phyloP scores from a whole-genome alignment of 2,329 filamentous ascomycete genomes.

The Pseudomassariella vexata region DNA sequence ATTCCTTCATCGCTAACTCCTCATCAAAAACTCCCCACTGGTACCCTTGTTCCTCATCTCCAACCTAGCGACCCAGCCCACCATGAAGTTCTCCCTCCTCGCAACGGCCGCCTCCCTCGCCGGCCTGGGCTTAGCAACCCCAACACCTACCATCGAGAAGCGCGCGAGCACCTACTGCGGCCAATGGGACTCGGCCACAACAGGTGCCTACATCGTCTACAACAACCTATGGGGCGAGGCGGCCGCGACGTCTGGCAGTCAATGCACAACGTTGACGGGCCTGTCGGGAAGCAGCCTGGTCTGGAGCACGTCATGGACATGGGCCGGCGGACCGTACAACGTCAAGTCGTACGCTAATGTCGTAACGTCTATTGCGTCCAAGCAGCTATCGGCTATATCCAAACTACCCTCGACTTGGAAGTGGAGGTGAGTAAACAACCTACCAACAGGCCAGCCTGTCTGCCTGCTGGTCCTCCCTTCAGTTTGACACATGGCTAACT shows the following conservation, averaged over 20 bases:
- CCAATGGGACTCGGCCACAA: conserved; percentile 28
- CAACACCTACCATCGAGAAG: conserved; percentile 25
- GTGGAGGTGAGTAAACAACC: conserved; percentile 34
- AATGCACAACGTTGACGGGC: conserved; percentile 35
- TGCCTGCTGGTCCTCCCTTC: no score
- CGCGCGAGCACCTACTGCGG: conserved; percentile 30
- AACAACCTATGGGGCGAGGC: conserved; percentile 45
- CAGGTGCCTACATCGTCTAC: conserved; percentile 41
- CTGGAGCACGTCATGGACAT: conserved; percentile 39
- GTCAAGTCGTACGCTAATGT: conserved; percentile 44
- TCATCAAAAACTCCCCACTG: no score
- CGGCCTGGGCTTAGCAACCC: conserved; percentile 14
- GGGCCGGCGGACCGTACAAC: conserved; percentile 30
- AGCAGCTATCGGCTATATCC: conserved; percentile 27
- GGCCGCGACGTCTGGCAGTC: conserved; percentile 29
- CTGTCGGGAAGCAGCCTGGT: conserved; percentile 26
- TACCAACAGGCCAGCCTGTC: no score
- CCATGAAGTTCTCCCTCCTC: conserved; percentile 11
- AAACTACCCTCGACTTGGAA: conserved; percentile 40
- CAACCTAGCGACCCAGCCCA: no score
- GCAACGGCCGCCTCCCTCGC: conserved; percentile 20
- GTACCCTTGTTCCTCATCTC: no score
- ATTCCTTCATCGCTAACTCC: no score
- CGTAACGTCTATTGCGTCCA: conserved; percentile 25
- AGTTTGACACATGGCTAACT: background rate